These are phyloP conservation scores for Grifola frondosa DNA, from an alignment of 1,284 basidiomycete genomes.

Conservation along the genomic window DNA sequence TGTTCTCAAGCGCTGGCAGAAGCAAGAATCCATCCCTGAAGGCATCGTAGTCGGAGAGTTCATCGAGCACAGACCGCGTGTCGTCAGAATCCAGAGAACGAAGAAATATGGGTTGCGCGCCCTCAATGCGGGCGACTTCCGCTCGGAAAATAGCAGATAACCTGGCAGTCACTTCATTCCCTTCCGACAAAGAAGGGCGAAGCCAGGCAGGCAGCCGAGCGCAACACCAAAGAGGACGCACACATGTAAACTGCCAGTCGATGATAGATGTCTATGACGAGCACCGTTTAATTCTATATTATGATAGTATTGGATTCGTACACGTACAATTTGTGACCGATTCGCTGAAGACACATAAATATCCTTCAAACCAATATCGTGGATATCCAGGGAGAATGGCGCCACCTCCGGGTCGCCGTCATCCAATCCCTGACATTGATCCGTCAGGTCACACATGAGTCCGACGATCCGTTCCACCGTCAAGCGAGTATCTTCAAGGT, in stretches of 20 bases:
- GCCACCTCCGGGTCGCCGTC: conserved; percentile 30
- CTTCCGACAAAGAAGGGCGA: conserved; percentile 25
- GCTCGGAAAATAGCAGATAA: conserved; percentile 27
- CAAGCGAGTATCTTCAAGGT: conserved; percentile 30
- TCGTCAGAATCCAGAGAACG: conserved; percentile 28
- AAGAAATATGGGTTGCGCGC: conserved; percentile 26
- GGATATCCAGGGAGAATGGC: conserved; percentile 33
- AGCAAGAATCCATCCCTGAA: conserved; percentile 36
- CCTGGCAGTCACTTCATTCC: conserved; percentile 17
- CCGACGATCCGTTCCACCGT: conserved; percentile 33
- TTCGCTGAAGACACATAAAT: conserved; percentile 29
- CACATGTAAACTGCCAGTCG: conserved; percentile 31
- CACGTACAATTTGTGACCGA: conserved; percentile 30
- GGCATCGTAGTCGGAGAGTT: conserved; percentile 35
- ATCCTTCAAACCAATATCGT: conserved; percentile 31
- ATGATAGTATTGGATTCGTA: background rate
- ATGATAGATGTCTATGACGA: conserved; percentile 23
- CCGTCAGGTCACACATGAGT: conserved; percentile 29
- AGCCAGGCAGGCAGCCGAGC: conserved; percentile 34
- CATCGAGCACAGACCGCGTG: conserved; percentile 31
- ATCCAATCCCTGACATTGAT: conserved; percentile 32
- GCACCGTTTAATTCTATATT: background rate
- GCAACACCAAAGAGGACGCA: conserved; percentile 34
- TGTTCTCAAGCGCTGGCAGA: conserved; percentile 35
- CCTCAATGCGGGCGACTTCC: conserved; percentile 23